phyloP scores from a whole-genome alignment of 495 filamentous ascomycete species.

The Acidiella bohemica region DNA sequence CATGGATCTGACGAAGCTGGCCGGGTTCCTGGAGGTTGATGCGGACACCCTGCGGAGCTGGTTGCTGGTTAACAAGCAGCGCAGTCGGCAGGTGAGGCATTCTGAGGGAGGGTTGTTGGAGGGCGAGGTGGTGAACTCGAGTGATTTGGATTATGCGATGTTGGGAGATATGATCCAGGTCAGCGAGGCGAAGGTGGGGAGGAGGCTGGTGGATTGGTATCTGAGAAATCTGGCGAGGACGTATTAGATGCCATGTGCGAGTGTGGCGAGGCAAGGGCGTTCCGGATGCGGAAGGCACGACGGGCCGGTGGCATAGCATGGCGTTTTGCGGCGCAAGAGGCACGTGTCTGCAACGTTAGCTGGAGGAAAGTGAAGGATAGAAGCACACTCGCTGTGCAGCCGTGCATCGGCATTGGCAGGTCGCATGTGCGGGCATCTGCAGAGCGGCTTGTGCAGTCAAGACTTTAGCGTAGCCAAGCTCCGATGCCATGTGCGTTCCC shows the following conservation, averaged over 20 bases:
- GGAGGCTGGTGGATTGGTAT: constrained; percentile 97
- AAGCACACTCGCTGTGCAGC: no score
- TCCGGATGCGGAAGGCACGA: no score
- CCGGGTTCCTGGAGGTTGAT: constrained; percentile 88
- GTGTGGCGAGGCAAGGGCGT: background rate
- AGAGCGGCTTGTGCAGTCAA: no score
- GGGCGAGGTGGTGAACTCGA: constrained; percentile 78
- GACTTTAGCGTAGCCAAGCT: no score
- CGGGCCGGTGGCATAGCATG: constrained; percentile 3
- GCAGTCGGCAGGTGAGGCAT: constrained; percentile 92
- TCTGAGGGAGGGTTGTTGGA: constrained; percentile 79
- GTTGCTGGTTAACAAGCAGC: constrained; percentile 94
- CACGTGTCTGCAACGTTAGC: no score
- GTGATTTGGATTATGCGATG: constrained; percentile 91
- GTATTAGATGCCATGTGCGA: constrained; percentile 46
- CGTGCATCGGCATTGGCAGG: no score
- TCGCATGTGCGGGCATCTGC: no score
- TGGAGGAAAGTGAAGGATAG: no score
- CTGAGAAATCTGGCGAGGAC: constrained; percentile 88
- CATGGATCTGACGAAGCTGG: constrained; percentile 96
- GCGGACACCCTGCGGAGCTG: constrained; percentile 81
- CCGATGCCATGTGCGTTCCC: no score
- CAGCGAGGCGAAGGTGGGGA: constrained; percentile 93
- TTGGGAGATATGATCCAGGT: constrained; percentile 96
- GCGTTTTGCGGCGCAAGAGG: constrained; percentile 3